Conservation (phyloP, 2,329 filamentous ascomycete genomes). For the Parastagonospora nodorum region DNA sequence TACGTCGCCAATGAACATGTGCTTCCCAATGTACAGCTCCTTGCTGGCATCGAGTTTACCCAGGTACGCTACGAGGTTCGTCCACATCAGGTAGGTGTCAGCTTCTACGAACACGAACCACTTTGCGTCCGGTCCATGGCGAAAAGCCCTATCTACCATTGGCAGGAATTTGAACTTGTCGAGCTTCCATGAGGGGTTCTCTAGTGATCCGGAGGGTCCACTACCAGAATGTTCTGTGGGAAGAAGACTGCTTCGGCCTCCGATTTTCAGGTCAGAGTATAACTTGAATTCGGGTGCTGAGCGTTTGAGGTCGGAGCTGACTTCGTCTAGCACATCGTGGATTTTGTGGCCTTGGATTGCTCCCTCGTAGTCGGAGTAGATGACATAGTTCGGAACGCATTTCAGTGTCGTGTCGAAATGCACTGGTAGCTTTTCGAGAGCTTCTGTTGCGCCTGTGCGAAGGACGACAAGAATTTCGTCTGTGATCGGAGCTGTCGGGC, state of each 20-base stretch:
- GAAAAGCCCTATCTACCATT: conserved; percentile 56
- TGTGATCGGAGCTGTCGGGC: conserved; percentile 39
- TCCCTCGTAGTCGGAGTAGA: conserved; percentile 65
- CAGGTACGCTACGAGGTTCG: conserved; percentile 49
- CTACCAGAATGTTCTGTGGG: conserved; percentile 34
- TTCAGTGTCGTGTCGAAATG: conserved; percentile 62
- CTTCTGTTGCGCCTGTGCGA: conserved; percentile 65
- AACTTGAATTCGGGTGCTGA: conserved; percentile 58
- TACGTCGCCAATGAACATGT: conserved; percentile 50
- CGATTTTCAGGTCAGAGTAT: conserved; percentile 55
- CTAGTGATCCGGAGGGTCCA: conserved; percentile 36
- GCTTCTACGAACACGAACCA: conserved; percentile 48
- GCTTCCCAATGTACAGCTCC: conserved; percentile 51
- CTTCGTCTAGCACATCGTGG: conserved; percentile 51
- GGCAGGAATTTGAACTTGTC: conserved; percentile 66
- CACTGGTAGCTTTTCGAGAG: conserved; percentile 61
- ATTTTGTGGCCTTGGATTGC: conserved; percentile 57
- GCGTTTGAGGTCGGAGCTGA: conserved; percentile 45
- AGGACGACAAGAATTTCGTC: conserved; percentile 64
- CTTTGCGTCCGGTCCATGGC: conserved; percentile 41
- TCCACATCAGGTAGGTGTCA: conserved; percentile 45
- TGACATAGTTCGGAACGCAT: conserved; percentile 60
- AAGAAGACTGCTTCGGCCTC: conserved; percentile 50
- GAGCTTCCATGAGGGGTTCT: conserved; percentile 56
- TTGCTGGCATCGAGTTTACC: conserved; percentile 45